Evolutionary conservation across 2,329 filamentous ascomycete genomes (phyloP).

Genomic region (Chaetomium sp.): DNA sequence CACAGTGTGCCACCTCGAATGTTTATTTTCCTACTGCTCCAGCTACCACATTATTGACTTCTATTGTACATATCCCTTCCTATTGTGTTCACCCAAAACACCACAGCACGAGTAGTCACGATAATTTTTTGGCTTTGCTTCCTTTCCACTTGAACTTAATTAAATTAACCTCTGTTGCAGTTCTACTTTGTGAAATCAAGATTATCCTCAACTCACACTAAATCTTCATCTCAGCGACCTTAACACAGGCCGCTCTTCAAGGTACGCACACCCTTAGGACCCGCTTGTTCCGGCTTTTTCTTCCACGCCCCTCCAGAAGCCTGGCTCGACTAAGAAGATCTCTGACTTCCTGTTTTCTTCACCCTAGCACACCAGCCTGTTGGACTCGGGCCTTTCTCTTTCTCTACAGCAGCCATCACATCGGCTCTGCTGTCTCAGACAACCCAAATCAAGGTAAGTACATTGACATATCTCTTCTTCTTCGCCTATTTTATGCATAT

Average conservation of each 20-base stretch:
- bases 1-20: background rate
- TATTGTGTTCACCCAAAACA: slow-evolving; percentile 1
- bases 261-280: background rate
- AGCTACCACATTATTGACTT: background rate
- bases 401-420: background rate
- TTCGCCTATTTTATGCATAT: background rate
- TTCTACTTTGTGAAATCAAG: background rate
- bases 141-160: background rate
- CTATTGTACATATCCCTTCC: background rate
- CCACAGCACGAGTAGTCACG: background rate
- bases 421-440: background rate
- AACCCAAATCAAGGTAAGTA: background rate
- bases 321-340: background rate
- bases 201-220: background rate
- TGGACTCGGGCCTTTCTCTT: background rate
- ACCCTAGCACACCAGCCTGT: background rate
- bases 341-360: background rate
- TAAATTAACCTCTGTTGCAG: background rate
- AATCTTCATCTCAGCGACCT: background rate
- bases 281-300: background rate
- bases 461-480: background rate
- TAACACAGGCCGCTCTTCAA: background rate
- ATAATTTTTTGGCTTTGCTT: background rate
- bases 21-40: background rate
- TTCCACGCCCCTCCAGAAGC: background rate